Evolutionary conservation across 352 stramenopile species (phyloP).

Genomic region (Pythium brachiatum): DNA sequence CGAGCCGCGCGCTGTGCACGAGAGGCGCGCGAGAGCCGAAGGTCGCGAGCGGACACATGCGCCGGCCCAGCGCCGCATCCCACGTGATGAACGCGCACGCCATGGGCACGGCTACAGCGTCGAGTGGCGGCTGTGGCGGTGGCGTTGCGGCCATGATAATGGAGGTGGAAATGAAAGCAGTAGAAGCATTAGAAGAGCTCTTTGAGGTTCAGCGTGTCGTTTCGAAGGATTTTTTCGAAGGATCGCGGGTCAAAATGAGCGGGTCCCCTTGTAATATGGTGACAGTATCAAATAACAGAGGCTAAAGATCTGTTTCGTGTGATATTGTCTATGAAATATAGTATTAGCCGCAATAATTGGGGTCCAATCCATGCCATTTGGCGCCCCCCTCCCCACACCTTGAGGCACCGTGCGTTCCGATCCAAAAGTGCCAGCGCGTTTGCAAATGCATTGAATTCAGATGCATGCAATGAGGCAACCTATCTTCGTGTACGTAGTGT

Average conservation of each 20-base stretch:
- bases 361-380: too few relatives aligned
- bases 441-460: neutral
- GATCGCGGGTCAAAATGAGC: neutral
- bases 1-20: slow-evolving; percentile 31
- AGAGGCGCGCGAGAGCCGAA: slow-evolving; percentile 45
- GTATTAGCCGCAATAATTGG: neutral
- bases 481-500: too few relatives aligned
- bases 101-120: slow-evolving; percentile 10
- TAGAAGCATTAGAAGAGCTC: too few relatives aligned
- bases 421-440: too few relatives aligned
- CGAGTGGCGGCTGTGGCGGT: neutral
- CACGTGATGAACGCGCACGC: slow-evolving; percentile 57
- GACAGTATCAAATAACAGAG: neutral
- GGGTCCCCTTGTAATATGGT: neutral
- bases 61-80: slow-evolving; percentile 37
- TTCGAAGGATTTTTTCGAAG: neutral
- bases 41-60: slow-evolving; percentile 52
- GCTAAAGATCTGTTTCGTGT: neutral
- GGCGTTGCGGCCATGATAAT: neutral
- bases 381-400: too few relatives aligned
- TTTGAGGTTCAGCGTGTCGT: neutral
- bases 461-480: too few relatives aligned
- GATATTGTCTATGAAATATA: neutral
- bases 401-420: too few relatives aligned
- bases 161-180: neutral